phyloP scores from a whole-genome alignment of 495 filamentous ascomycete species.

The Penicillium egyptiacum region DNA sequence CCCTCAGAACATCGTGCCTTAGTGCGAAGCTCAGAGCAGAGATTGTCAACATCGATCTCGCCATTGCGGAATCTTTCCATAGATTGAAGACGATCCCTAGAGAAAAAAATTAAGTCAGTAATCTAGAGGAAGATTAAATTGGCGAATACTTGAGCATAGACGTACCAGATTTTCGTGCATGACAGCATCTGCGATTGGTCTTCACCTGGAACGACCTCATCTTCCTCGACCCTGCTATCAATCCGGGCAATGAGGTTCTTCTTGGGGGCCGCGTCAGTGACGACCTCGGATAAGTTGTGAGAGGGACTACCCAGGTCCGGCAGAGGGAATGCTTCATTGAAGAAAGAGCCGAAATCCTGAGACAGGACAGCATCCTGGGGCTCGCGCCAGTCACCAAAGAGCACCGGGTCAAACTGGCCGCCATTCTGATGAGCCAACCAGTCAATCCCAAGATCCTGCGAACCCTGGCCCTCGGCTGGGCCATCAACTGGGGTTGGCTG shows the following conservation, averaged over 20 bases:
- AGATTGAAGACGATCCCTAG: slow-evolving; percentile 86
- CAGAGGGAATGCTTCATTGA: slow-evolving; percentile 82
- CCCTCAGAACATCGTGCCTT: slow-evolving; percentile 95
- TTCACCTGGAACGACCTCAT: slow-evolving; percentile 65
- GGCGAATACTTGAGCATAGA: slow-evolving; percentile 3
- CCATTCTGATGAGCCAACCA: slow-evolving; percentile 83
- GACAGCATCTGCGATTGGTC: slow-evolving; percentile 66
- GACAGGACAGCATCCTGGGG: slow-evolving; percentile 72
- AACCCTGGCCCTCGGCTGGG: slow-evolving; percentile 26
- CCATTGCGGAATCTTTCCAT: slow-evolving; percentile 85
- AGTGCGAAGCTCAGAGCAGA: slow-evolving; percentile 90
- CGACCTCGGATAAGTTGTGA: slow-evolving; percentile 56
- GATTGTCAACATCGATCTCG: slow-evolving; percentile 86
- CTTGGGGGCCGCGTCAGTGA: slow-evolving; percentile 53
- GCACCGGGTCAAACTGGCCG: slow-evolving; percentile 84
- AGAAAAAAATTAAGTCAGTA: slow-evolving; percentile 20
- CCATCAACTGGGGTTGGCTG: slow-evolving; percentile 21
- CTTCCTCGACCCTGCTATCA: slow-evolving; percentile 65
- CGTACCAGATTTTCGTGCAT: slow-evolving; percentile 93
- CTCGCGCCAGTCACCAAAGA: slow-evolving; percentile 94
- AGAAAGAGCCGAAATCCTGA: slow-evolving; percentile 74
- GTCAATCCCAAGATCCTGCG: slow-evolving; percentile 53
- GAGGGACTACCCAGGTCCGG: slow-evolving; percentile 75
- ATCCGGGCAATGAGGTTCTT: slow-evolving; percentile 72
- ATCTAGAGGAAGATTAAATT: background rate